These are phyloP conservation scores for rapeseed (Brassica napus) DNA, from an alignment of 345 rosid genomes.

Conservation along the genomic window Da-Ae NC_063445.1:2762501-2763000, in stretches of 20 bases:
- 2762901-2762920: neutral
- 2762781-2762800: constrained; percentile 19
- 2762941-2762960: neutral
- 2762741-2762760: constrained; percentile 19
- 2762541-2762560: constrained; percentile 22
- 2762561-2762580: constrained; percentile 40
- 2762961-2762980: too few species aligned
- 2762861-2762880: neutral
- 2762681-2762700: constrained; percentile 26
- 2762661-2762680: neutral
- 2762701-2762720: constrained; percentile 40
- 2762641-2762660: neutral
- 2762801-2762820: neutral
- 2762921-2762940: neutral
- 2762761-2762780: neutral
- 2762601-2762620: constrained; percentile 36
- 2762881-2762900: neutral
- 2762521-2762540: constrained; percentile 25
- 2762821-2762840: neutral
- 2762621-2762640: neutral
- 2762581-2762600: constrained; percentile 44
- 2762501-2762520: constrained; percentile 8
- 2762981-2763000: too few species aligned
- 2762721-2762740: constrained; percentile 16
- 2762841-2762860: too few species aligned